Conservation (phyloP, 2,329 filamentous ascomycete species). For the Epichloe festucae region DNA sequence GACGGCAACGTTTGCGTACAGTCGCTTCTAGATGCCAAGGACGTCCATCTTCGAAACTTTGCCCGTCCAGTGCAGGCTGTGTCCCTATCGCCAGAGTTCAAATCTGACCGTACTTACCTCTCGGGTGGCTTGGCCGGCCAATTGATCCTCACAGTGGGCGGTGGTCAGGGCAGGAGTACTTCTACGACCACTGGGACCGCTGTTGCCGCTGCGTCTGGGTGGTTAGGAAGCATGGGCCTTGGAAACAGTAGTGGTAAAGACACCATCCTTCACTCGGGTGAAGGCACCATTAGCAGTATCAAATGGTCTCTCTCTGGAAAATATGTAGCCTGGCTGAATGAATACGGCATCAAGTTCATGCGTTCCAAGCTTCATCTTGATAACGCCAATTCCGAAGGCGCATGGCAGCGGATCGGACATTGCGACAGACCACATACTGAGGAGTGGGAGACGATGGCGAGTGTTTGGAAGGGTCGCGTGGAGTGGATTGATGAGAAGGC, state of each 20-base stretch:
- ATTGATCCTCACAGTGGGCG: conserved; percentile 74
- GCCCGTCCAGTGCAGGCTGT: conserved; percentile 85
- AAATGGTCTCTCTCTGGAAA: conserved; percentile 91
- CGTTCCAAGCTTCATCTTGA: conserved; percentile 75
- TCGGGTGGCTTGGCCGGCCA: conserved; percentile 84
- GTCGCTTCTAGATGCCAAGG: conserved; percentile 74
- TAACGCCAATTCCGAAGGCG: conserved; percentile 60
- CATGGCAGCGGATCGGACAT: conserved; percentile 91
- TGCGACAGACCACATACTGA: conserved; percentile 77
- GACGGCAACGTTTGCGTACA: conserved; percentile 93
- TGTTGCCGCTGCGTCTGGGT: conserved; percentile 72
- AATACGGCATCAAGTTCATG: conserved; percentile 97
- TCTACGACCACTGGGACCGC: conserved; percentile 79
- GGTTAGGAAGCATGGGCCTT: conserved; percentile 80
- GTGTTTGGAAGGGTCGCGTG: conserved; percentile 81
- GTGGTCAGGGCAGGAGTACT: conserved; percentile 66
- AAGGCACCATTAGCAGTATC: conserved; percentile 81
- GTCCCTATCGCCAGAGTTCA: conserved; percentile 89
- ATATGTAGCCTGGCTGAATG: conserved; percentile 91
- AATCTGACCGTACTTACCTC: conserved; percentile 74
- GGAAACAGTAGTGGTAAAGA: conserved; percentile 71
- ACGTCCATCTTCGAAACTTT: conserved; percentile 87
- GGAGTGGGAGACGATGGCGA: conserved; percentile 91
- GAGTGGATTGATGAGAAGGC: conserved; percentile 86
- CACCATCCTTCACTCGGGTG: conserved; percentile 76